Conservation (phyloP, 2,329 filamentous ascomycete species). For the Nakataea oryzae region DNA sequence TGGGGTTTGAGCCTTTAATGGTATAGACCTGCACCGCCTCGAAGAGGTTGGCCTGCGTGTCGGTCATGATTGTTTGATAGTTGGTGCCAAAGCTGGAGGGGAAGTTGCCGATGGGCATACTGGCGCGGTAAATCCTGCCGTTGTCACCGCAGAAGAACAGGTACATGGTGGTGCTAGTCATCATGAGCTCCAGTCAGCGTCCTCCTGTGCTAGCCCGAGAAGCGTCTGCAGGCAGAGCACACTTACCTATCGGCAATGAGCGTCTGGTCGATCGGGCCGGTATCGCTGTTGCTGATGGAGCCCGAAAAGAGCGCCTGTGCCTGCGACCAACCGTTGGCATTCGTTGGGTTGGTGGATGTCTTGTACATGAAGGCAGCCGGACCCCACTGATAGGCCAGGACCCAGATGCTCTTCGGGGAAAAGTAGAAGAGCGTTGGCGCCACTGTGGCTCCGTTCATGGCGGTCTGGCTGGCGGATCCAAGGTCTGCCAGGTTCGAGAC, state of each 20-base stretch:
- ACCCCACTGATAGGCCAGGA: slow-evolving; percentile 57
- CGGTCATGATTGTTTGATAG: slow-evolving; percentile 38
- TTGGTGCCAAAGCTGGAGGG: slow-evolving; percentile 46
- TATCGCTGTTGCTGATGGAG: slow-evolving; percentile 36
- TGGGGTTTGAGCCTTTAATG: slow-evolving; percentile 25
- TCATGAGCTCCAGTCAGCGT: too few relatives aligned
- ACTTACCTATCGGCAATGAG: slow-evolving; percentile 54
- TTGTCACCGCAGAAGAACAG: slow-evolving; percentile 60
- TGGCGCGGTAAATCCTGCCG: slow-evolving; percentile 53
- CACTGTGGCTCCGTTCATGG: slow-evolving; percentile 42
- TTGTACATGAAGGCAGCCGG: slow-evolving; percentile 47
- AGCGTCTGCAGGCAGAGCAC: too few relatives aligned
- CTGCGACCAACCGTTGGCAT: slow-evolving; percentile 45
- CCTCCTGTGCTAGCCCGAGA: too few relatives aligned
- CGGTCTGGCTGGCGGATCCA: too few relatives aligned
- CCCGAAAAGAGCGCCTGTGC: slow-evolving; percentile 46
- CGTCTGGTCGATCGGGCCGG: slow-evolving; percentile 51
- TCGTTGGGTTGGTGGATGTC: slow-evolving; percentile 46
- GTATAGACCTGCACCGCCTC: slow-evolving; percentile 60
- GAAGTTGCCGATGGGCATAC: slow-evolving; percentile 53
- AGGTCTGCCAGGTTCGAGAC: too few relatives aligned
- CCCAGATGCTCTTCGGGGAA: slow-evolving; percentile 47
- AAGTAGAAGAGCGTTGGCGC: slow-evolving; percentile 57
- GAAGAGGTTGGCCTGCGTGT: slow-evolving; percentile 46
- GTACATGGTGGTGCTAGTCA: slow-evolving; percentile 46